These are phyloP conservation scores for Physocladia obscura DNA, from an alignment of 192 early-diverging fungal genomes.

Conservation along the genomic window DNA sequence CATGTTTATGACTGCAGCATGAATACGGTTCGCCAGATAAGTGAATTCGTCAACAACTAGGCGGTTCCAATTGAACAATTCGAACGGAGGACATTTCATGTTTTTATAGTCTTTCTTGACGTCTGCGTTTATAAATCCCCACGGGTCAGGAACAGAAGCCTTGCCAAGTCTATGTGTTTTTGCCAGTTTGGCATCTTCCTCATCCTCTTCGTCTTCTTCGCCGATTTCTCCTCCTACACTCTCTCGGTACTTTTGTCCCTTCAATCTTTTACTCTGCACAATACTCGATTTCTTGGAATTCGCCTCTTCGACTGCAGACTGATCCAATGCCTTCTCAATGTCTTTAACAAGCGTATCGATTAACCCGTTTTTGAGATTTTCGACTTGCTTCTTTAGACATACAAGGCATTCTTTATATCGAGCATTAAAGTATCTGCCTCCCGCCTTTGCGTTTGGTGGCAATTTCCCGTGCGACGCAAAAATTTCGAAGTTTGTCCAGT, in stretches of 20 bases:
- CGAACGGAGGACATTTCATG: slow-evolving; percentile 39
- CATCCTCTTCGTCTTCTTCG: slow-evolving; percentile 30
- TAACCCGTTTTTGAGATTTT: slow-evolving; percentile 20
- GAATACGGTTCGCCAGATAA: slow-evolving; percentile 35
- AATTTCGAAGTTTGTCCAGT: slow-evolving; percentile 38
- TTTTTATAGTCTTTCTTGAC: slow-evolving; percentile 36
- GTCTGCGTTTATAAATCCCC: slow-evolving; percentile 28
- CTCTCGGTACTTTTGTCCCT: slow-evolving; percentile 27
- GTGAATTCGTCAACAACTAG: slow-evolving; percentile 54
- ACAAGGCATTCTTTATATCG: slow-evolving; percentile 33
- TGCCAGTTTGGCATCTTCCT: slow-evolving; percentile 2
- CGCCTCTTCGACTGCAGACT: slow-evolving; percentile 1
- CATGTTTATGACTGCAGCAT: slow-evolving; percentile 33
- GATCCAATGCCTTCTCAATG: slow-evolving; percentile 16
- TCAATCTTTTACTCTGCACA: slow-evolving; percentile 25
- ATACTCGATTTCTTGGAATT: not conserved
- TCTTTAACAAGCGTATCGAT: not conserved
- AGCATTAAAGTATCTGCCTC: slow-evolving; percentile 38
- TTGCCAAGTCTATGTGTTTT: slow-evolving; percentile 26
- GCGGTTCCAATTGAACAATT: slow-evolving; percentile 48
- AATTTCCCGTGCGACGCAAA: slow-evolving; percentile 31
- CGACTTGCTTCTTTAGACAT: slow-evolving; percentile 22
- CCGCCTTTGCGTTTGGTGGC: slow-evolving; percentile 29
- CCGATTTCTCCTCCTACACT: not conserved
- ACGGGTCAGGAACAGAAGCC: slow-evolving; percentile 35